Evolutionary conservation across 1,284 basidiomycete genomes (phyloP), one percentile per base, ranked within the genome.

Genomic region (Meira nashicola): DNA sequence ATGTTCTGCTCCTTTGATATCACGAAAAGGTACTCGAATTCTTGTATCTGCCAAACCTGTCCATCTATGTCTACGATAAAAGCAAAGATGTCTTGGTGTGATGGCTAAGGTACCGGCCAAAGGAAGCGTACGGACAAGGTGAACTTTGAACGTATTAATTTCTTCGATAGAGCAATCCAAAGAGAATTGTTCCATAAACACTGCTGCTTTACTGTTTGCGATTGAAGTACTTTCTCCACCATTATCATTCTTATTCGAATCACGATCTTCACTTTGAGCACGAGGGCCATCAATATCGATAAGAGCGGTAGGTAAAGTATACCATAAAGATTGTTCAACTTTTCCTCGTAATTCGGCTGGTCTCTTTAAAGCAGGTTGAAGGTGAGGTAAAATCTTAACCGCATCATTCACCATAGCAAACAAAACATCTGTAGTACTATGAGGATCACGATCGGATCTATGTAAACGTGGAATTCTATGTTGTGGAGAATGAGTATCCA

Each of bases 81-180:
- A 73, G 66, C 67, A 67, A 39, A 76, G 51, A 28, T 70, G 66
- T 37, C 71, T 60, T 28, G 72, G 62, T 5, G 67, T 65, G 41
- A 76, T 63, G 19, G 68, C 71, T 23, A 76, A 51, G 25, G 68
- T 67, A 47, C 74, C 74, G 33, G 62, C 62, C 19, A 65, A 62
- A 23, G 71, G 72, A 1, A 73, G 38, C 1, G 68, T 67, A 9
- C 68, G 62, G n/a, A 74, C 64, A 14, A 76, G 49, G 55, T 68
- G 54, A 17, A 63, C 63, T 55, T 73, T 64, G 60, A 67, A 55
- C 23, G 71, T 38, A 37, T 64, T 60, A 41, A 66, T 58, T 39
- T 68, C 60, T 14, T 66, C 60, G 9, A 49, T 14, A 37, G 9
- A 21, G 33, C 56, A 58, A 10, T 33, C 28, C 7, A 58, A 47